Evolutionary conservation across 306 rosid genomes (phyloP).

Genomic region (Glycyrrhiza uralensis): DNA sequence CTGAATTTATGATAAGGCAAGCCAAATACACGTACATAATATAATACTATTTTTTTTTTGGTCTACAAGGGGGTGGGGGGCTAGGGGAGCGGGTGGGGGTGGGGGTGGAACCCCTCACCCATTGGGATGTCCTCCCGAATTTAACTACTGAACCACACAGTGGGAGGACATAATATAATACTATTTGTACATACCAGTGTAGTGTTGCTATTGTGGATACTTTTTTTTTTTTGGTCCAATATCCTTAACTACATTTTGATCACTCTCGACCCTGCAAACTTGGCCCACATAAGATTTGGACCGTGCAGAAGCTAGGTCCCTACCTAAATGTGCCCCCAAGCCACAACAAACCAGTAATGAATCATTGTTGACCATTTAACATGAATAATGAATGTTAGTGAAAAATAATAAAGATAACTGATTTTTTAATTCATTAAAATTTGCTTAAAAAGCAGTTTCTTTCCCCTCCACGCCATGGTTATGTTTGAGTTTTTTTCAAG

Average conservation of each 20-base stretch:
- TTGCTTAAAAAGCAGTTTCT: not conserved
- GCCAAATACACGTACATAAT: not conserved
- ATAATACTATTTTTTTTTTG: not conserved
- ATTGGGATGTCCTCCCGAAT: too few species aligned
- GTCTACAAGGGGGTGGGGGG: too few species aligned
- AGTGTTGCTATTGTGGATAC: not conserved
- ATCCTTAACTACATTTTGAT: not conserved
- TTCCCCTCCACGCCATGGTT: not conserved
- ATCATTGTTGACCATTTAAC: not conserved
- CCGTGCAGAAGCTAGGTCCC: not conserved
- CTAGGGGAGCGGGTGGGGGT: too few species aligned
- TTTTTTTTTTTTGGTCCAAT: too few species aligned
- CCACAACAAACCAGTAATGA: not conserved
- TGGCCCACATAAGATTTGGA: slow-evolving; percentile 1
- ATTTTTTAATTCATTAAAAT: not conserved
- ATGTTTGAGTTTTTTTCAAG: too few species aligned
- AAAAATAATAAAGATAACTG: not conserved
- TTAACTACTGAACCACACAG: too few species aligned
- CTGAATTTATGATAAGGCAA: slow-evolving; percentile 16
- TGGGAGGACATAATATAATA: not conserved
- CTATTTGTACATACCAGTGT: not conserved
- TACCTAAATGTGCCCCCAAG: slow-evolving; percentile 18
- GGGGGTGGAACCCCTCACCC: too few species aligned
- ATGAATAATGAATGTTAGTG: not conserved
- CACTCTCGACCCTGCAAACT: not conserved